Conservation (phyloP, 176 grass and related monocot genomes). For the Oryza glumipatula region DNA sequence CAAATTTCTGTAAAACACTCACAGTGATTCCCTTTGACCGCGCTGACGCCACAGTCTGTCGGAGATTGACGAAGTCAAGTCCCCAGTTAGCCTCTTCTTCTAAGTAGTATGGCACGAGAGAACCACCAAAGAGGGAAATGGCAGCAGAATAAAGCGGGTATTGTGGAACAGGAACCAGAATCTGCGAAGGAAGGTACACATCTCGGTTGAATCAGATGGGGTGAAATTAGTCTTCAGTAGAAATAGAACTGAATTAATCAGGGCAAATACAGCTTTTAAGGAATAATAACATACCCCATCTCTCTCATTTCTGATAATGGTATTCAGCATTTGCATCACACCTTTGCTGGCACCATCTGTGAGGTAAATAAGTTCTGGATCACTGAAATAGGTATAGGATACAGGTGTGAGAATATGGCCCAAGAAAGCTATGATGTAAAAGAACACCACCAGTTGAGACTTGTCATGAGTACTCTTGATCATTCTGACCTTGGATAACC, state of each 20-base stretch:
- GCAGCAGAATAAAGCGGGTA: constrained; percentile 98
- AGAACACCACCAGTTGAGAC: background rate
- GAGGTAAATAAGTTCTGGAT: constrained; percentile 92
- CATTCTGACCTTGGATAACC: constrained; percentile 84
- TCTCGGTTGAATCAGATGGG: background rate
- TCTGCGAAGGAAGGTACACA: constrained; percentile 53
- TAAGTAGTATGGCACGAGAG: constrained; percentile 95
- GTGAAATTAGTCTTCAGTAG: constrained; percentile 1
- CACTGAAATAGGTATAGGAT: constrained; percentile 55
- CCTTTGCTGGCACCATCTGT: constrained; percentile 98
- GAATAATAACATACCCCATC: constrained; percentile 68
- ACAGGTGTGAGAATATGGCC: background rate
- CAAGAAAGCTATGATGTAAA: background rate
- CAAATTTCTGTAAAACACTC: constrained; percentile 43
- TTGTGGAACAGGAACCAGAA: constrained; percentile 97
- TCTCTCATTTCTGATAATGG: constrained; percentile 80
- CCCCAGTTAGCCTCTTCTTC: constrained; percentile 97
- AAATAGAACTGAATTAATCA: constrained; percentile 3
- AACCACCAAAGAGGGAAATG: constrained; percentile 81
- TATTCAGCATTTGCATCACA: constrained; percentile 90
- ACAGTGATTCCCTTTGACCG: constrained; percentile 90
- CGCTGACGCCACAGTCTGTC: constrained; percentile 63
- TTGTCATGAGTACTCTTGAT: background rate
- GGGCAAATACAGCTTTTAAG: constrained; percentile 17
- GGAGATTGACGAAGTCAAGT: constrained; percentile 66